Percentiles rank a stretch among this genome's conserved stretches.
Evolutionary conservation across 1,139 yeast genomes (phyloP).

Genomic region (Geotrichum restrictum): DNA sequence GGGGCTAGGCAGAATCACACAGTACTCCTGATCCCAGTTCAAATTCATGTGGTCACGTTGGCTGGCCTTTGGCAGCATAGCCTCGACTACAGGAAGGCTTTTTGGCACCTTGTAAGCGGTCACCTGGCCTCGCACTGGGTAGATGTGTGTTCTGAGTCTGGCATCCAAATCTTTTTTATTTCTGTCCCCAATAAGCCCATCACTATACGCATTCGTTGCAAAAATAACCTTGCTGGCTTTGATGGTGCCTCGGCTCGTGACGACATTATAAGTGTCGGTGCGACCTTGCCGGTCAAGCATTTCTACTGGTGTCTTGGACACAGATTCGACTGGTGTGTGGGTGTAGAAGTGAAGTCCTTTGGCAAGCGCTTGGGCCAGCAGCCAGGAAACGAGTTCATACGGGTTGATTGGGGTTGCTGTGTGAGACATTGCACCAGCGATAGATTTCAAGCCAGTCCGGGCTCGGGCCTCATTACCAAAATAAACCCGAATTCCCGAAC

Average conservation of each 20-base stretch:
- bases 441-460: constrained; percentile 23
- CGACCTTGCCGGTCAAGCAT: constrained; percentile 25
- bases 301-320: constrained; percentile 24
- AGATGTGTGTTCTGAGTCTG: constrained; percentile 18
- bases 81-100: background rate
- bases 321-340: constrained; percentile 36
- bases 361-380: constrained; percentile 36
- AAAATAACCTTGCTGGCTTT: constrained; percentile 39
- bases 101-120: constrained; percentile 20
- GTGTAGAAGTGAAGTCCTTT: constrained; percentile 43
- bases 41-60: constrained; percentile 23
- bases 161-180: background rate
- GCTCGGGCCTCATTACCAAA: constrained; percentile 24
- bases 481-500: constrained; percentile 21
- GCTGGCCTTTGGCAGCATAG: constrained; percentile 5
- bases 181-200: constrained; percentile 30
- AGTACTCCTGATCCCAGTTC: constrained; percentile 30
- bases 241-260: constrained; percentile 39
- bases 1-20: constrained; percentile 24
- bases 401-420: constrained; percentile 47
- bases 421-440: constrained; percentile 38
- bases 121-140: constrained; percentile 33
- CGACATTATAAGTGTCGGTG: constrained; percentile 30
- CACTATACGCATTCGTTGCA: constrained; percentile 45
- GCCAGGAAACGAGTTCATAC: constrained; percentile 39